These are phyloP conservation scores for Aegilops tauschii DNA, from an alignment of 176 grass and related monocot genomes.

Conservation along the genomic window DNA sequence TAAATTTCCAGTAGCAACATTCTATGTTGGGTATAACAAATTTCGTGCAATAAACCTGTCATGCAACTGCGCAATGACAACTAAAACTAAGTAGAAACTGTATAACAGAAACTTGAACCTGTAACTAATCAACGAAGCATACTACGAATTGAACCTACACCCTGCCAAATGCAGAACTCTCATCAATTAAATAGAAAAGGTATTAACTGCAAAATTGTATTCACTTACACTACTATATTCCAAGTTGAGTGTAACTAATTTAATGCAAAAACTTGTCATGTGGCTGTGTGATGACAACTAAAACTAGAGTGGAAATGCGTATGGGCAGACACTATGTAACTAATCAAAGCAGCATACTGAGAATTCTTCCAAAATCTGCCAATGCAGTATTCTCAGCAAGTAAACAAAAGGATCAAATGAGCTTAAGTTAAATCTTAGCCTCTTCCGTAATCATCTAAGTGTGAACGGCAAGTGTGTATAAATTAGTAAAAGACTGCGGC, in stretches of 20 bases:
- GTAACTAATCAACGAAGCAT: background rate
- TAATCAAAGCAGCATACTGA: background rate
- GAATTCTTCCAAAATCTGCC: background rate
- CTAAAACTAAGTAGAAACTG: no score
- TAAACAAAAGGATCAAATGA: background rate
- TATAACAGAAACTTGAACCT: no score
- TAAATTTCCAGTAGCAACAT: background rate
- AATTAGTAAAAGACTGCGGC: background rate
- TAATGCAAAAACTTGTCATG: background rate
- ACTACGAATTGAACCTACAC: background rate
- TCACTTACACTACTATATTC: background rate
- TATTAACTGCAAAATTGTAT: background rate
- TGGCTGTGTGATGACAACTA: background rate
- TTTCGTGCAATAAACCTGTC: background rate
- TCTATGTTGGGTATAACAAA: background rate
- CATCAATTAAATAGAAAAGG: background rate
- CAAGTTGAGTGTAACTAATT: background rate
- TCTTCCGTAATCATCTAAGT: background rate
- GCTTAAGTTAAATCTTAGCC: background rate
- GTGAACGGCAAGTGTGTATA: background rate
- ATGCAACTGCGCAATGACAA: no score
- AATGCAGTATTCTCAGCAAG: background rate
- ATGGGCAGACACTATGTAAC: background rate
- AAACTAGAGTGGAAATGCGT: background rate
- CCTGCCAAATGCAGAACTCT: background rate